A percentile compares a stretch with the other conserved stretches of the same genome.
Evolutionary conservation across 345 rosid species (phyloP).

Genomic region (Citrus reticulata): DNA sequence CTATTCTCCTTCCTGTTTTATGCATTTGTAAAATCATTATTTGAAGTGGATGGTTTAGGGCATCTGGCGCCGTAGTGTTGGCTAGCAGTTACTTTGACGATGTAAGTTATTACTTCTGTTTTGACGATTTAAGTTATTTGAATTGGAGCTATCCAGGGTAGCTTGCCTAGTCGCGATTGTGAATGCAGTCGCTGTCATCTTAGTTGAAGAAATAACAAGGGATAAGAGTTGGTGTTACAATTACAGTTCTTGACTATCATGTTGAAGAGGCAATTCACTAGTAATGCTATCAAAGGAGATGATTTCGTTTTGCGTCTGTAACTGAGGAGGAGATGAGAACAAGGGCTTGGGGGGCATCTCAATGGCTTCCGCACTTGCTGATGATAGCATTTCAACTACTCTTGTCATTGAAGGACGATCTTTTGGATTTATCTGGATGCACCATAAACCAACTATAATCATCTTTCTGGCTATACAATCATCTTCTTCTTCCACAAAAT

Average conservation of each 20-base stretch:
- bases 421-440: conserved; percentile 36
- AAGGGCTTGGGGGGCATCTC: conserved; percentile 33
- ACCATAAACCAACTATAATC: conserved; percentile 31
- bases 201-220: too few species aligned
- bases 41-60: too few species aligned
- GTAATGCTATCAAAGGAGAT: conserved; percentile 4
- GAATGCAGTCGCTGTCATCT: too few species aligned
- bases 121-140: too few species aligned
- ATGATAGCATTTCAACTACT: conserved; percentile 31
- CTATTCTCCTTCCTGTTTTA: too few species aligned
- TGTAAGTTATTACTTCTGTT: too few species aligned
- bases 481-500: conserved; percentile 9
- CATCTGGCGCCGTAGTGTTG: too few species aligned
- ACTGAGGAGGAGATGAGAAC: conserved; percentile 5
- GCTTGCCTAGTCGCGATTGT: too few species aligned
- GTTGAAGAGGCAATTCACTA: conserved; percentile 4
- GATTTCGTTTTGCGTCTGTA: background rate
- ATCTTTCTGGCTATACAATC: conserved; percentile 15
- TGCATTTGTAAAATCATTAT: too few species aligned
- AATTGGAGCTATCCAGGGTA: too few species aligned
- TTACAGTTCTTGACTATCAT: background rate
- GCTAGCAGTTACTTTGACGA: too few species aligned
- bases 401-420: conserved; percentile 30
- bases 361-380: conserved; percentile 14
- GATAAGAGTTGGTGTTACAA: background rate